Evolutionary conservation across 2,329 filamentous ascomycete species (phyloP), one percentile per base, ranked within the genome.

Genomic region (Allantophomopsis cytisporea): DNA sequence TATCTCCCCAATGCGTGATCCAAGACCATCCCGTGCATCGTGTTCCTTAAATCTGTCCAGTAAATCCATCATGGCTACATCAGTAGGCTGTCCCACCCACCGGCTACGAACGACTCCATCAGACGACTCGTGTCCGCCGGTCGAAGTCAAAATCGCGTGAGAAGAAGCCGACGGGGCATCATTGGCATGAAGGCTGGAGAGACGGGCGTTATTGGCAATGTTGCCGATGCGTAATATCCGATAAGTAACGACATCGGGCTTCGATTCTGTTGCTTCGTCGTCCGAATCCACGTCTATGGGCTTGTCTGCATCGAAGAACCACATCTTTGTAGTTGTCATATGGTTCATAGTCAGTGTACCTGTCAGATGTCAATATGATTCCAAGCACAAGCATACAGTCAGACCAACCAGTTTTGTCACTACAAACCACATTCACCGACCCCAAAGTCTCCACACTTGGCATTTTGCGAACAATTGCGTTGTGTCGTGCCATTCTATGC

Each of bases 391-490:
- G 5, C 6, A 32, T 36, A 20, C 30, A 36, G 23, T 34, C 13
- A 34, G 13, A 44, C 57, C 50, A 61, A 76, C 76, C 86, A 34
- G 91, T 98, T 64, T 98, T 98, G 66, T 98, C 91, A 49, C 87
- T 95, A 64, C 93, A 98, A 6, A 98, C 86, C n/a, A 98, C 88
- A 53, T 96, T 98, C 43, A 98, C 91, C n/a, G 88, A 95, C 7
- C 93, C 93, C 5, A 98, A 65, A 1, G 91, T 98, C 59, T 98
- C 91, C 7, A 98, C 93, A 59, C 91, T 96, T 16, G 93, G 93
- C 62, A 98, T 81, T 54, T 84, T 81, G 49, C 91, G 82, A 43
- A 98, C 89, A 57, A 98, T 98, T 7, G 91, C 91, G 56, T 94
- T 85, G 51, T 89, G 78, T 54, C 80, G 86, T 44, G 91, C 93